Evolutionary conservation across 1,284 basidiomycete species (phyloP).

Genomic region (Neolentinus lepideus): DNA sequence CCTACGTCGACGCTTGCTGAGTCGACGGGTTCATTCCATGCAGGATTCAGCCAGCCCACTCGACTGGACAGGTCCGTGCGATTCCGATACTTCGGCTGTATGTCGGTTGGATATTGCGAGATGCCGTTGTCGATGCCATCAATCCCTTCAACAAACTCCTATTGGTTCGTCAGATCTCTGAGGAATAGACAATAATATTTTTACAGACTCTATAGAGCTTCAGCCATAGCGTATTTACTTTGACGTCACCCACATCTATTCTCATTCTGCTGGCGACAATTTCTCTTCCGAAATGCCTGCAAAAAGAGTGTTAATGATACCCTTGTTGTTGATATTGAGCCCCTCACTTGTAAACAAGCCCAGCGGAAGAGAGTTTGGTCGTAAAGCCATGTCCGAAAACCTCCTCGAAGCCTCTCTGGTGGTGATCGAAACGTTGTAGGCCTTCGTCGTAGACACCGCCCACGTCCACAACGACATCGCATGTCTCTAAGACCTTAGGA

Average conservation of each 20-base stretch:
- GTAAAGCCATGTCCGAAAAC: slow-evolving; percentile 81
- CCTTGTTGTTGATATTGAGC: not conserved
- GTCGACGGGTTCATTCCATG: slow-evolving; percentile 80
- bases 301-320: slow-evolving; percentile 4
- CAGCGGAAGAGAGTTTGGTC: slow-evolving; percentile 92
- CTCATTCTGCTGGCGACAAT: slow-evolving; percentile 69
- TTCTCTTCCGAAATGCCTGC: slow-evolving; percentile 88
- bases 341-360: slow-evolving; percentile 87
- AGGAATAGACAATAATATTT: not conserved
- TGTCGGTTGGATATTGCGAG: slow-evolving; percentile 59
- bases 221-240: slow-evolving; percentile 73
- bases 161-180: not conserved
- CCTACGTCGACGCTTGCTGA: slow-evolving; percentile 63
- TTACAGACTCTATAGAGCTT: slow-evolving; percentile 75
- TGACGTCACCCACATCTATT: slow-evolving; percentile 46
- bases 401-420: slow-evolving; percentile 91
- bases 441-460: slow-evolving; percentile 87
- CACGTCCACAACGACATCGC: slow-evolving; percentile 97
- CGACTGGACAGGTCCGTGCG: slow-evolving; percentile 80
- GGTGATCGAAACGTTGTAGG: slow-evolving; percentile 87
- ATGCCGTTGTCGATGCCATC: slow-evolving; percentile 98
- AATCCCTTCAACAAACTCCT: slow-evolving; percentile 93
- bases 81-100: slow-evolving; percentile 64
- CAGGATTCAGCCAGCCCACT: slow-evolving; percentile 77
- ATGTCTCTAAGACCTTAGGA: slow-evolving; percentile 69